Percentiles rank a stretch among this genome's conserved stretches.
phyloP scores from a whole-genome alignment of 257 asterid species.

The Plantago elongata region DNA sequence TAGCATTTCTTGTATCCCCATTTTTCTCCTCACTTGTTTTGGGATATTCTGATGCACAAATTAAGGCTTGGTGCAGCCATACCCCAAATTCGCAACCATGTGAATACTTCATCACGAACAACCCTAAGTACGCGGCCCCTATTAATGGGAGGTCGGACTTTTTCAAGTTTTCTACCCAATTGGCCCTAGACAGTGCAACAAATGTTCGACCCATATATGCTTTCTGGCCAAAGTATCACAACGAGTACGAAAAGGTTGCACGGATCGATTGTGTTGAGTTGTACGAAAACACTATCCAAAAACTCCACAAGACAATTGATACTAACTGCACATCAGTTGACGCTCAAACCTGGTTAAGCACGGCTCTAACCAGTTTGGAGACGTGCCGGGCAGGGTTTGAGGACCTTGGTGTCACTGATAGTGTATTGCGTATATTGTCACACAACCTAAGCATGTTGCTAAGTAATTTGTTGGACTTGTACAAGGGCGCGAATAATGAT shows the following conservation, averaged over 20 bases:
- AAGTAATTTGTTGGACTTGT: constrained; percentile 54
- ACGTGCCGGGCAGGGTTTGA: constrained; percentile 59
- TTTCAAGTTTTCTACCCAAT: constrained; percentile 36
- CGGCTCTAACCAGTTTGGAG: constrained; percentile 66
- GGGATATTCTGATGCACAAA: constrained; percentile 18
- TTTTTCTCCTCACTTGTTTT: constrained; percentile 34
- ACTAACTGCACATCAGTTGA: constrained; percentile 42
- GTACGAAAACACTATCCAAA: constrained; percentile 36
- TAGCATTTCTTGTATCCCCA: constrained; percentile 3
- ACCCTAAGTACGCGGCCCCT: constrained; percentile 39
- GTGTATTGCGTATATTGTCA: constrained; percentile 36
- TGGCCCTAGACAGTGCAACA: constrained; percentile 63
- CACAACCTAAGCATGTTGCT: constrained; percentile 54
- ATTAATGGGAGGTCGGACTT: constrained; percentile 54
- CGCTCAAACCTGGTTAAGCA: constrained; percentile 74
- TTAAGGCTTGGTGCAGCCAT: constrained; percentile 65
- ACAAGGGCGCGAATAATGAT: constrained; percentile 24
- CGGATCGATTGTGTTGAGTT: constrained; percentile 80
- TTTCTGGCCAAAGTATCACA: constrained; percentile 54
- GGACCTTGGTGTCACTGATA: constrained; percentile 49
- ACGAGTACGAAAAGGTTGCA: constrained; percentile 54
- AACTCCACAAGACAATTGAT: constrained; percentile 46
- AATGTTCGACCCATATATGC: constrained; percentile 33
- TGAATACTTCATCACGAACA: constrained; percentile 45
- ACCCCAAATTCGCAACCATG: constrained; percentile 74